Conservation (phyloP, 345 rosid genomes). For the Eucalyptus curtisii region DNA sequence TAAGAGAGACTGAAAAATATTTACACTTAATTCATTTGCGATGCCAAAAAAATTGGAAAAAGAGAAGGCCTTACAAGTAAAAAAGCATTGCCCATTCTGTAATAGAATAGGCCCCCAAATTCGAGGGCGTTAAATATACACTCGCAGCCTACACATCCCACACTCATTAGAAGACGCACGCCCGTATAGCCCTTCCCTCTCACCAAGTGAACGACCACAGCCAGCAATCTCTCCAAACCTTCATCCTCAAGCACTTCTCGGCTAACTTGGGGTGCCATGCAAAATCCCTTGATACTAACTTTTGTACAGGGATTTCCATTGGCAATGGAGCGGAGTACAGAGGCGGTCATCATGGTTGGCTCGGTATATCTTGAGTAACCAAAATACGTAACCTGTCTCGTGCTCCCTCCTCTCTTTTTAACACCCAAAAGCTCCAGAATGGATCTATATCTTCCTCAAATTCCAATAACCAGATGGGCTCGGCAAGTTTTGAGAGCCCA, state of each 20-base stretch:
- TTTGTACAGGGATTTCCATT: neutral
- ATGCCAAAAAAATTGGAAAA: neutral
- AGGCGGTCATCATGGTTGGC: neutral
- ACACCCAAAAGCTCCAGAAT: neutral
- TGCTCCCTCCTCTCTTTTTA: neutral
- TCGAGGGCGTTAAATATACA: neutral
- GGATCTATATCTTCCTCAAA: conserved; percentile 17
- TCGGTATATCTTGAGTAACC: neutral
- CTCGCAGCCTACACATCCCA: neutral
- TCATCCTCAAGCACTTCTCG: neutral
- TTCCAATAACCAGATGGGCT: conserved; percentile 33
- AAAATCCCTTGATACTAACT: neutral
- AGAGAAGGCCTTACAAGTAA: neutral
- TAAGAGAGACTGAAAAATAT: neutral
- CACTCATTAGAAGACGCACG: neutral
- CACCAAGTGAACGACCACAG: neutral
- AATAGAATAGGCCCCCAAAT: neutral
- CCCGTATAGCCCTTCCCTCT: neutral
- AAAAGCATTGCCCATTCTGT: neutral
- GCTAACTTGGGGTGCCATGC: neutral
- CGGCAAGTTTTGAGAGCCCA: conserved; percentile 33
- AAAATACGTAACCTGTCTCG: neutral
- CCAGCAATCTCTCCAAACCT: neutral
- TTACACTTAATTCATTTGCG: neutral
- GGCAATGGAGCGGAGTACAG: neutral